Evolutionary conservation across 2,329 filamentous ascomycete genomes (phyloP).

Genomic region (Simplicillium sp.): DNA sequence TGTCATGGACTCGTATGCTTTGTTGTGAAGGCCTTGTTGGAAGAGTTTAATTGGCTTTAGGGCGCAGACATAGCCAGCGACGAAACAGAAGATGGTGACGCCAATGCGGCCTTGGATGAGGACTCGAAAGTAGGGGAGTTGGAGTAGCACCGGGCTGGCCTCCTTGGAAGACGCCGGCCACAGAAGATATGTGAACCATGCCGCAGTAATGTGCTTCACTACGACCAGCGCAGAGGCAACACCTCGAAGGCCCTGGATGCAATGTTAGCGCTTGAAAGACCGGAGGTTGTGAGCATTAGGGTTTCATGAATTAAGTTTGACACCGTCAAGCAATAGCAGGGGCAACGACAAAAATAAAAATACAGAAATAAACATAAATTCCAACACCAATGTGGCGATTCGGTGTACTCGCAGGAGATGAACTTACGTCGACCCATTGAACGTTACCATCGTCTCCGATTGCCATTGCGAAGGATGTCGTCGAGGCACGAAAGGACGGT

Average conservation of each 20-base stretch:
- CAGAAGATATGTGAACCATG: conserved; percentile 41
- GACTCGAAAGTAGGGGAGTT: conserved; percentile 50
- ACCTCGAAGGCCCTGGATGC: conserved; percentile 41
- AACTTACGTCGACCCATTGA: conserved; percentile 51
- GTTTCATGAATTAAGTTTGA: too few species aligned
- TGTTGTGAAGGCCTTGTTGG: conserved; percentile 41
- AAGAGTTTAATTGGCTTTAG: conserved; percentile 49
- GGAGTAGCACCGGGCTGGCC: conserved; percentile 37
- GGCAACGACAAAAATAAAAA: too few species aligned
- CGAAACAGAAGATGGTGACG: conserved; percentile 57
- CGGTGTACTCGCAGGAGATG: conserved; percentile 1
- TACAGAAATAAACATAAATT: too few species aligned
- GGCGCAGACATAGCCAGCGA: conserved; percentile 55
- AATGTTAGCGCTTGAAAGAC: neutral
- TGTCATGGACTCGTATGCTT: conserved; percentile 42
- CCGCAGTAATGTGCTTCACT: conserved; percentile 41
- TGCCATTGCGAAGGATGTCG: conserved; percentile 18
- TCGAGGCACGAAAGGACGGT: too few species aligned
- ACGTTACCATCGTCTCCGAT: conserved; percentile 39
- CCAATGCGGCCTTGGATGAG: conserved; percentile 52
- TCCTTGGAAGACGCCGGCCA: conserved; percentile 33
- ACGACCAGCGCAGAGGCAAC: conserved; percentile 45
- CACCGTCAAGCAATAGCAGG: too few species aligned
- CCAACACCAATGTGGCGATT: too few species aligned
- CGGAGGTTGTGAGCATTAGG: too few species aligned